These are phyloP conservation scores for Hemileia vastatrix DNA, from an alignment of 1,284 basidiomycete species.

Conservation along the genomic window DNA sequence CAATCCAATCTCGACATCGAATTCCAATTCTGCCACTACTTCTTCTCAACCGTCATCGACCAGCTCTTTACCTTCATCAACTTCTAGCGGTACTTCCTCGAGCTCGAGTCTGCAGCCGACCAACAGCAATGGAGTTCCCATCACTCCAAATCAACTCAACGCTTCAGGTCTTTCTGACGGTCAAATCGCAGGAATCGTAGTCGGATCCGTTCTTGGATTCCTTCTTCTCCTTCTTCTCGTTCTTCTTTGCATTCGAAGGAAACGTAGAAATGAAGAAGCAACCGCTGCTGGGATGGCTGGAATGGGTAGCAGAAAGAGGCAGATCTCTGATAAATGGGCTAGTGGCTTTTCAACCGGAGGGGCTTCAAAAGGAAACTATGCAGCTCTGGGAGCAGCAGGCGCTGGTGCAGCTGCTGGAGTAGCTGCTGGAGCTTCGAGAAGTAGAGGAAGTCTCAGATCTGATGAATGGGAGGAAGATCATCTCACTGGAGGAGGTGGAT, in stretches of 20 bases:
- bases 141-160: not conserved
- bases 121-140: not conserved
- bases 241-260: constrained; percentile 27
- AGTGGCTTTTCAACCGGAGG: constrained; percentile 24
- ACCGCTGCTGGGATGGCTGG: constrained; percentile 23
- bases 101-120: not conserved
- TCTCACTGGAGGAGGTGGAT: constrained; percentile 26
- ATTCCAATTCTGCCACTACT: no score
- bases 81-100: not conserved
- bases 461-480: constrained; percentile 34
- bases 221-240: constrained; percentile 29
- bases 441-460: constrained; percentile 25
- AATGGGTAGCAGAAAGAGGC: constrained; percentile 12
- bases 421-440: constrained; percentile 20
- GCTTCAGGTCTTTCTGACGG: constrained; percentile 27
- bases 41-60: constrained; percentile 1
- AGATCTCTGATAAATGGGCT: not conserved
- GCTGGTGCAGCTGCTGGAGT: constrained; percentile 9
- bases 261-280: constrained; percentile 15
- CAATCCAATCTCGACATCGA: no score
- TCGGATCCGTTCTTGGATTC: constrained; percentile 28
- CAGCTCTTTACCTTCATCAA: not conserved
- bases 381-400: constrained; percentile 24
- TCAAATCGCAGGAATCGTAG: constrained; percentile 34
- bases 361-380: constrained; percentile 26